Conservation (phyloP, 2,329 filamentous ascomycete genomes). For the Fusarium nematophilum region DNA sequence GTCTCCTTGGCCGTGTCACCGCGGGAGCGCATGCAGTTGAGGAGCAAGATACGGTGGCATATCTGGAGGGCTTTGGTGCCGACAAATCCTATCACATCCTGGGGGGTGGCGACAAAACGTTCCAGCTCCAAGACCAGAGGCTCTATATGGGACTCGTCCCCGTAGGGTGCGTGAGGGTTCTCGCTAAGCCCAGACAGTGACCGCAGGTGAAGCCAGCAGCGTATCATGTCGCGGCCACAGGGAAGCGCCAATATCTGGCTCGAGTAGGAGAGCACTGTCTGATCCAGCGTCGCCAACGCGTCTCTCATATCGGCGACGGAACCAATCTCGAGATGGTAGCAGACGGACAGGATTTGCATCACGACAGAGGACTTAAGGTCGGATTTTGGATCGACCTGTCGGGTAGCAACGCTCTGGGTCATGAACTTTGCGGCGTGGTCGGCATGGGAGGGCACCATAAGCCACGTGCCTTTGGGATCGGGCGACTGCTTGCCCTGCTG, state of each 20-base stretch:
- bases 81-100: not conserved
- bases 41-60: not conserved
- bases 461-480: not conserved
- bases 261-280: not conserved
- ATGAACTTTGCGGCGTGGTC: not conserved
- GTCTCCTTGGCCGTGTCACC: not conserved
- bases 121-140: not conserved
- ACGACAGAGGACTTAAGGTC: too few species aligned
- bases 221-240: not conserved
- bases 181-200: not conserved
- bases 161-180: not conserved
- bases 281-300: not conserved
- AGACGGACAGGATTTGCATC: not conserved
- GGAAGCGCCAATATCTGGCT: not conserved
- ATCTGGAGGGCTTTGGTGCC: not conserved
- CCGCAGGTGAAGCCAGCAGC: not conserved
- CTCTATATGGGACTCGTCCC: not conserved
- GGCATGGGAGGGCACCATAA: not conserved
- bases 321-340: not conserved
- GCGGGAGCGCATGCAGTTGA: not conserved
- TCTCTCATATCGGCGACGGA: not conserved
- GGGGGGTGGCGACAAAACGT: not conserved
- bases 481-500: not conserved
- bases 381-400: not conserved
- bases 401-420: not conserved